Conservation (phyloP, 75 land plant genomes). For the Cupressus sempervirens region DNA sequence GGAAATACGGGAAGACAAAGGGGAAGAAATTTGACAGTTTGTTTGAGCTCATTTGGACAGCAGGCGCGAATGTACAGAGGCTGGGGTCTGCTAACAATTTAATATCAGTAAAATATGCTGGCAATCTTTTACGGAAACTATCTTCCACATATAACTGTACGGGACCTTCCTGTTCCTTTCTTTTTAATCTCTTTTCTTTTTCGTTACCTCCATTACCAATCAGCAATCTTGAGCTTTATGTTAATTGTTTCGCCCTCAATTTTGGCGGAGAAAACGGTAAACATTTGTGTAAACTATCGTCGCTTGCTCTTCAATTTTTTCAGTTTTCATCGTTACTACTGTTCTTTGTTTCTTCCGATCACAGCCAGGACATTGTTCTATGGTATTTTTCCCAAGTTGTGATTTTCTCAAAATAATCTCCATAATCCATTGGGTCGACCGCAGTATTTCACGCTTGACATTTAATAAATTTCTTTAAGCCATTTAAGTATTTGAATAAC, state of each 20-base stretch:
- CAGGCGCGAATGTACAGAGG: too few relatives aligned
- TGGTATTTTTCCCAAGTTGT: background rate
- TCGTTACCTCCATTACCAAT: too few relatives aligned
- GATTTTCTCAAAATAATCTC: background rate
- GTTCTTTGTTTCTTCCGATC: background rate
- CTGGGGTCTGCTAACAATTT: too few relatives aligned
- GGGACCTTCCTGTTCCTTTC: too few relatives aligned
- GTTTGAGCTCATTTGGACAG: too few relatives aligned
- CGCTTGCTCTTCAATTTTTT: background rate
- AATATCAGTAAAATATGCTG: too few relatives aligned
- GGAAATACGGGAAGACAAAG: too few relatives aligned
- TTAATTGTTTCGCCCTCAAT: background rate
- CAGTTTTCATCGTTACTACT: background rate
- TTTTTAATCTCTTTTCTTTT: too few relatives aligned
- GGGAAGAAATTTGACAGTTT: too few relatives aligned
- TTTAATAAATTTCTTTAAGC: background rate
- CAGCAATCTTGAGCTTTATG: background rate
- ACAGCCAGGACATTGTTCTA: background rate
- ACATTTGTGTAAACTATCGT: background rate
- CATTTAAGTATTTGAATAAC: background rate
- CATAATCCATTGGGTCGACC: background rate
- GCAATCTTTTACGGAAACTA: too few relatives aligned
- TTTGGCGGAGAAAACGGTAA: background rate
- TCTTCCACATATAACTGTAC: too few relatives aligned
- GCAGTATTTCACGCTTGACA: background rate